phyloP scores from a whole-genome alignment of 169 alveolate species.

The Plasmodium adleri region DNA sequence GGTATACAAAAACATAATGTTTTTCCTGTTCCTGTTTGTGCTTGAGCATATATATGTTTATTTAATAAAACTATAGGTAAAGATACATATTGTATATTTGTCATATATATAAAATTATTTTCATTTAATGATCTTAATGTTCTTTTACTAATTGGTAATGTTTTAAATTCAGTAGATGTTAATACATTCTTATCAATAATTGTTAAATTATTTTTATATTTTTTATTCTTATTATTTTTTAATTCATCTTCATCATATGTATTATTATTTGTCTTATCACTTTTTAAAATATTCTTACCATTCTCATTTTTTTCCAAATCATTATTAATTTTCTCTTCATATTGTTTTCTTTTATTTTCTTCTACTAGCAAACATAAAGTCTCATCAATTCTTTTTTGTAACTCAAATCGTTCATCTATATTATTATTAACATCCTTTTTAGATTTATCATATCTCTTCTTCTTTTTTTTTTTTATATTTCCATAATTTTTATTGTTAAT shows the following conservation, averaged over 20 bases:
- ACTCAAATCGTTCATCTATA: constrained; percentile 31
- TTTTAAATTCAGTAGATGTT: constrained; percentile 38
- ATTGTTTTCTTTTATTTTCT: constrained; percentile 68
- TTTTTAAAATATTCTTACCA: not conserved
- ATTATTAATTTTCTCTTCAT: constrained; percentile 34
- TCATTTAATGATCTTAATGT: constrained; percentile 46
- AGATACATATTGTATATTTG: constrained; percentile 66
- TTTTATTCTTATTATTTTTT: constrained; percentile 30
- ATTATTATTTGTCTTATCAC: not conserved
- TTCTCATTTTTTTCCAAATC: constrained; percentile 11
- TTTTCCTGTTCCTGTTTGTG: constrained; percentile 99
- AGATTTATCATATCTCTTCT: not conserved
- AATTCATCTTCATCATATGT: not conserved
- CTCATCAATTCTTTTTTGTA: constrained; percentile 69
- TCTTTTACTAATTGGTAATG: constrained; percentile 60
- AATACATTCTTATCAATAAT: constrained; percentile 67
- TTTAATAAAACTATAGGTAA: constrained; percentile 63
- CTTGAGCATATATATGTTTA: constrained; percentile 79
- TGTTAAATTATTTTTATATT: constrained; percentile 55
- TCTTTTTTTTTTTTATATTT: constrained; percentile 36
- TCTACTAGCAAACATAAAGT: constrained; percentile 34
- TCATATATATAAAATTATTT: constrained; percentile 63
- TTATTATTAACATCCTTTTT: not conserved
- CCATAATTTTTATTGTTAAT: constrained; percentile 42
- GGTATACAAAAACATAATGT: constrained; percentile 96